Evolutionary conservation across 2,329 filamentous ascomycete species (phyloP).

Genomic region (Aspergillus pseudoviridinutans): DNA sequence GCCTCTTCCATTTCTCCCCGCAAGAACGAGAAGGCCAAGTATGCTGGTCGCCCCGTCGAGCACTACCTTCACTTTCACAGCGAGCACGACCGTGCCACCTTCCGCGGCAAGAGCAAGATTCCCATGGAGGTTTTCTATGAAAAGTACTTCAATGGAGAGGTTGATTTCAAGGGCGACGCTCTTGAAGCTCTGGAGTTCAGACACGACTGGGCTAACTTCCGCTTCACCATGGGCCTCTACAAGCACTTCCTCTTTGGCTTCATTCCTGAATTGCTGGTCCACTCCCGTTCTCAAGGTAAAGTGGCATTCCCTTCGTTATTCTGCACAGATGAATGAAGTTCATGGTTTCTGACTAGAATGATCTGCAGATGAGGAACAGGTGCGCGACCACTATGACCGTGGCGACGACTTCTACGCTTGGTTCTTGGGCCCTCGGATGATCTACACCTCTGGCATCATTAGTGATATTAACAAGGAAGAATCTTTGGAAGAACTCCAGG

Average conservation of each 20-base stretch:
- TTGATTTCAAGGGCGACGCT: constrained; percentile 91
- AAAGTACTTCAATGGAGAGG: constrained; percentile 94
- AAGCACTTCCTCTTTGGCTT: constrained; percentile 84
- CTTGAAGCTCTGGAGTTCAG: constrained; percentile 88
- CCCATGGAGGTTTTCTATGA: constrained; percentile 82
- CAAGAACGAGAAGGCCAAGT: constrained; percentile 86
- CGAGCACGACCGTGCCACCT: constrained; percentile 44
- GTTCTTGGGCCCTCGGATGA: constrained; percentile 98
- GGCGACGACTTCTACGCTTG: constrained; percentile 98
- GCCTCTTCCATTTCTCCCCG: constrained; percentile 78
- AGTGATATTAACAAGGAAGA: constrained; percentile 84
- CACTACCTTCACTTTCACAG: constrained; percentile 63
- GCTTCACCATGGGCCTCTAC: constrained; percentile 80
- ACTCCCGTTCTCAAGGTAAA: constrained; percentile 80
- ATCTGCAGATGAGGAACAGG: constrained; percentile 82
- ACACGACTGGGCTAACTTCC: constrained; percentile 95
- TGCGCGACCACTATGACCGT: constrained; percentile 94
- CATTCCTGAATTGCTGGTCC: constrained; percentile 86
- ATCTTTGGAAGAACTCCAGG: constrained; percentile 88
- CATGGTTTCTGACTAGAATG: constrained; percentile 1
- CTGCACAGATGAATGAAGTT: background rate
- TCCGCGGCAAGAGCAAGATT: constrained; percentile 49
- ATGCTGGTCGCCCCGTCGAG: constrained; percentile 82
- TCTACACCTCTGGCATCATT: constrained; percentile 95
- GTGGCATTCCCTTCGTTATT: constrained; percentile 2